Evolutionary conservation across 2,329 filamentous ascomycete species (phyloP).

Genomic region (Venturiaceae sp.): DNA sequence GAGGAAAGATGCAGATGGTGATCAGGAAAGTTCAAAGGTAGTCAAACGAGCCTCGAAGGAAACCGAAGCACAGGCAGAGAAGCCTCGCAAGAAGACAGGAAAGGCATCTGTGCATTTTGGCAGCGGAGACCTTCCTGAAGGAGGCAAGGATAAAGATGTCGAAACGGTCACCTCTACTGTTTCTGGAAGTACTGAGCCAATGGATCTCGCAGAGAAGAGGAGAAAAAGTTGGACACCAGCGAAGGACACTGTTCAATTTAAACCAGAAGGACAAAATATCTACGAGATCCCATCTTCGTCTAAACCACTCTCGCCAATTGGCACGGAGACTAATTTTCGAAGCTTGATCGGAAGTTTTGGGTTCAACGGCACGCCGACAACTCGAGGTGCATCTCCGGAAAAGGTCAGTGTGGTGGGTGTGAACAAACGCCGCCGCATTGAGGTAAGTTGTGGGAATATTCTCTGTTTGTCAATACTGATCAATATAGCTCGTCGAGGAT

Average conservation of each 20-base stretch:
- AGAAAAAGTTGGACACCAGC: constrained; percentile 27
- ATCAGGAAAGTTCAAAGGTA: not conserved
- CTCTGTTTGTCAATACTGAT: not conserved
- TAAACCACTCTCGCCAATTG: not conserved
- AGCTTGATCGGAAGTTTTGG: constrained; percentile 4
- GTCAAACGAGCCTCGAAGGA: not conserved
- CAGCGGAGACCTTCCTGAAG: not conserved
- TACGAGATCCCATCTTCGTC: constrained; percentile 13
- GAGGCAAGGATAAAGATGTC: not conserved
- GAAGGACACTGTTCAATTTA: constrained; percentile 16
- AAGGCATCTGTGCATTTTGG: not conserved
- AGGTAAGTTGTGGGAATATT: constrained; percentile 1
- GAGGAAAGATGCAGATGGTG: not conserved
- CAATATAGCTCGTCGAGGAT: not conserved
- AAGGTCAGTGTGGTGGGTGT: not conserved
- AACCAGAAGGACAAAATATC: constrained; percentile 11
- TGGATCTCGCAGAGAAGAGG: constrained; percentile 17
- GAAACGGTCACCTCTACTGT: not conserved
- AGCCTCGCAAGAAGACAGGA: not conserved
- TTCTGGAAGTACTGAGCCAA: not conserved
- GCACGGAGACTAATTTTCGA: not conserved
- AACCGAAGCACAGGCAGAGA: not conserved
- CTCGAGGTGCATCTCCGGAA: not conserved
- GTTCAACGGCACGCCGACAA: not conserved
- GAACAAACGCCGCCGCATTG: constrained; percentile 9